phyloP scores from a whole-genome alignment of 768 basidiomycete genomes.

The Kwoniella europaea region DNA sequence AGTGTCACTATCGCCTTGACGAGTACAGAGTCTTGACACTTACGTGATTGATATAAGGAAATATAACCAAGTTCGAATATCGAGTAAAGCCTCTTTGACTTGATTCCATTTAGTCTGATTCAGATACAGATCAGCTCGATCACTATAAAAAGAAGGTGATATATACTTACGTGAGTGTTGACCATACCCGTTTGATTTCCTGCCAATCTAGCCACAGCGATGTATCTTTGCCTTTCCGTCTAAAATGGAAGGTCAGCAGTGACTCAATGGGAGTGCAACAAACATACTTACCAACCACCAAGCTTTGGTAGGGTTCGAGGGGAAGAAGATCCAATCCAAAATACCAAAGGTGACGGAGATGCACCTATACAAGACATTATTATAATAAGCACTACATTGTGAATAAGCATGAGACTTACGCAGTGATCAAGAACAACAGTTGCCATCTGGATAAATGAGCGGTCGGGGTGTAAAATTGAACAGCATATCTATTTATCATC shows the following conservation, averaged over 20 bases:
- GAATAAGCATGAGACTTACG: constrained; percentile 3
- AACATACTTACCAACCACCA: constrained; percentile 38
- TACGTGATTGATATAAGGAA: constrained; percentile 42
- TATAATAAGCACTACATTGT: background rate
- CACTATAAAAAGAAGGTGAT: no score
- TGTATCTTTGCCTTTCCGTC: constrained; percentile 38
- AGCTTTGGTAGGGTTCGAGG: constrained; percentile 37
- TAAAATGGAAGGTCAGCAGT: background rate
- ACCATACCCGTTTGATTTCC: constrained; percentile 44
- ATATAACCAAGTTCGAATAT: constrained; percentile 44
- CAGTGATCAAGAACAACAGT: constrained; percentile 27
- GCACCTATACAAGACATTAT: constrained; percentile 4
- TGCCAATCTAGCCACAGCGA: constrained; percentile 33
- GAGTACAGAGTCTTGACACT: background rate
- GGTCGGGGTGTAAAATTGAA: constrained; percentile 27
- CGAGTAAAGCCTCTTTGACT: constrained; percentile 37
- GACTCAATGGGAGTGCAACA: background rate
- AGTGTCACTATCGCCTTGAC: background rate
- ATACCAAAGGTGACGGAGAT: constrained; percentile 33
- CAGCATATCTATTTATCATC: constrained; percentile 6
- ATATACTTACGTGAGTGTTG: constrained; percentile 38
- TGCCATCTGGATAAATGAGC: constrained; percentile 18
- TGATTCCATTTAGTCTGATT: constrained; percentile 28
- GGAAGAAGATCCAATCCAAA: constrained; percentile 36
- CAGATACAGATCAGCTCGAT: background rate